Evolutionary conservation across 2,329 filamentous ascomycete genomes (phyloP).

Genomic region (Ophiocordyceps camponoti-saundersi): DNA sequence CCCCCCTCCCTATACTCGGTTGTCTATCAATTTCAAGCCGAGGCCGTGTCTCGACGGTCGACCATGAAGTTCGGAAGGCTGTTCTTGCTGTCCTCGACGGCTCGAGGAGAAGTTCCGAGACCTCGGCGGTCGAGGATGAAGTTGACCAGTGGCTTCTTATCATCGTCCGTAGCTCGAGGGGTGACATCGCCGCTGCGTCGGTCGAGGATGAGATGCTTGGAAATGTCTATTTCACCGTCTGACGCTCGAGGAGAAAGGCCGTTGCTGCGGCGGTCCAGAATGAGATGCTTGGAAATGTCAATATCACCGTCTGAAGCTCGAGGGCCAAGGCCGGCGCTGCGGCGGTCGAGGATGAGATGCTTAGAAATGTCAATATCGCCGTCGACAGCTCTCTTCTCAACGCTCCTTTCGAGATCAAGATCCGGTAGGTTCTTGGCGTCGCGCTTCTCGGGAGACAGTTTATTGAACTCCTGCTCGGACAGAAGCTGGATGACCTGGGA

Average conservation of each 20-base stretch:
- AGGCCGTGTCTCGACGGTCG: too few species aligned
- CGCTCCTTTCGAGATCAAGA: neutral
- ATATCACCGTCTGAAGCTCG: neutral
- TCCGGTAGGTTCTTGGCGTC: neutral
- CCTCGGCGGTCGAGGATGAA: neutral
- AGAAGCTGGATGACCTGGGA: neutral
- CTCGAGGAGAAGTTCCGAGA: too few species aligned
- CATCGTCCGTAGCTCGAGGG: neutral
- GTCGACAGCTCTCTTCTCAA: neutral
- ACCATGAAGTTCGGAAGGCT: neutral
- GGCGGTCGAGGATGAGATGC: neutral
- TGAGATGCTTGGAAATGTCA: neutral
- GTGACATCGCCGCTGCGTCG: neutral
- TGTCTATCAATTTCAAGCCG: too few species aligned
- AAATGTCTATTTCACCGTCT: neutral
- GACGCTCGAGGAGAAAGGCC: too few species aligned
- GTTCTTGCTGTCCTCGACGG: neutral
- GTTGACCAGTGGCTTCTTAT: neutral
- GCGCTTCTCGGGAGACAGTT: neutral
- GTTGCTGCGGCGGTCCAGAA: neutral
- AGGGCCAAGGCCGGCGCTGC: neutral
- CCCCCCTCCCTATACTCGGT: too few species aligned
- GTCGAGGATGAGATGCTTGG: neutral
- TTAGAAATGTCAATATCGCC: neutral
- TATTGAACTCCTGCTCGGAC: neutral